Conservation (phyloP, 306 rosid species). For the Vicia sativa region DNA sequence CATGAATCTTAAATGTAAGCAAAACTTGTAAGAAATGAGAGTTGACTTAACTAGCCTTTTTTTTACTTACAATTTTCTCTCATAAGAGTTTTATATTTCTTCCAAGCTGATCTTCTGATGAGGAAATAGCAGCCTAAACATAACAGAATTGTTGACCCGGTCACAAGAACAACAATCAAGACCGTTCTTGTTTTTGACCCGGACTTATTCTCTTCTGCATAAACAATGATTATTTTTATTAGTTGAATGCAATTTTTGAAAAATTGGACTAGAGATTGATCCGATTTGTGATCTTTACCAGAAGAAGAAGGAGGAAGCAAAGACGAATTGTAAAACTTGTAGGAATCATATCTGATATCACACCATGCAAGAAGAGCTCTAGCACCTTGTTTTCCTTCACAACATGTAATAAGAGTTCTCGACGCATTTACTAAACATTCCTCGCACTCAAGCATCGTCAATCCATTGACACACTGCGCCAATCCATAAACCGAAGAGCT, state of each 20-base stretch:
- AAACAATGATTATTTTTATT: background rate
- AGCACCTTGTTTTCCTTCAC: constrained; percentile 46
- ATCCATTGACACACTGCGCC: constrained; percentile 36
- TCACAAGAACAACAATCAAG: constrained; percentile 32
- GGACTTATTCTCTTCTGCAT: constrained; percentile 38
- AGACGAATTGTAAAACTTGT: constrained; percentile 36
- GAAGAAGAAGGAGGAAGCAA: background rate
- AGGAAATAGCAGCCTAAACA: constrained; percentile 36
- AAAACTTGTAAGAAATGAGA: background rate
- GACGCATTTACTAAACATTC: constrained; percentile 37
- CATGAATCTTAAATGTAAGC: background rate
- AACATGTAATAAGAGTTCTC: constrained; percentile 32
- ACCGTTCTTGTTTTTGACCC: constrained; percentile 7
- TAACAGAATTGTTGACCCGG: constrained; percentile 1
- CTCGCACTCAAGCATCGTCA: constrained; percentile 4
- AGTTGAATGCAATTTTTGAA: background rate
- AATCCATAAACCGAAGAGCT: constrained; percentile 23
- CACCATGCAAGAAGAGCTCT: constrained; percentile 39
- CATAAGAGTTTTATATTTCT: constrained; percentile 9
- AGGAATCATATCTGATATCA: constrained; percentile 44
- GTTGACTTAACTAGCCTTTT: background rate
- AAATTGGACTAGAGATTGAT: background rate
- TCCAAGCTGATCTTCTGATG: constrained; percentile 31
- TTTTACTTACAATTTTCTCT: constrained; percentile 35
- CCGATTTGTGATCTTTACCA: constrained; percentile 17